A percentile compares a stretch with the other conserved stretches of the same genome.
Evolutionary conservation across 768 basidiomycete genomes (phyloP).

Genomic region (Lenzites betulinus): DNA sequence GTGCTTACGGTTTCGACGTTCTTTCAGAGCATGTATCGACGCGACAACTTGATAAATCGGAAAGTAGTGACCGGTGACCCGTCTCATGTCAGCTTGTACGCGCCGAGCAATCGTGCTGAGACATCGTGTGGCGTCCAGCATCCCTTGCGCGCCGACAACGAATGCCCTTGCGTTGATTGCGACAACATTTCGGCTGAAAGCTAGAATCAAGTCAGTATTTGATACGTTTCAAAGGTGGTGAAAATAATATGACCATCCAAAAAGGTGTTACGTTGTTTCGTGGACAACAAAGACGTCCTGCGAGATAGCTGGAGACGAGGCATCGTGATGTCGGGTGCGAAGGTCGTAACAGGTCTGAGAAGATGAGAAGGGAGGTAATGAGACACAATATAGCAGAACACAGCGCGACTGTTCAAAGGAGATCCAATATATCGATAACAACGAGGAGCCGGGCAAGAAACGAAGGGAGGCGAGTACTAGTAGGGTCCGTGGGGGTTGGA

Average conservation of each 20-base stretch:
- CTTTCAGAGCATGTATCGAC: constrained; percentile 8
- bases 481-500: neutral
- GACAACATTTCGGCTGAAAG: neutral
- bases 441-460: neutral
- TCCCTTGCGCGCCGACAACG: neutral
- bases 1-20: neutral
- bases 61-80: constrained; percentile 10
- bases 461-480: neutral
- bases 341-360: neutral
- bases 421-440: neutral
- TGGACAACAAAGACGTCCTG: constrained; percentile 10
- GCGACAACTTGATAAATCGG: constrained; percentile 12
- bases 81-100: constrained; percentile 16
- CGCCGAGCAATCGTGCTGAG: constrained; percentile 11
- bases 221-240: neutral
- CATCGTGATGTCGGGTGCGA: constrained; percentile 3
- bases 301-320: constrained; percentile 16
- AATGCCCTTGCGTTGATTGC: neutral
- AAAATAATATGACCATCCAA: constrained; percentile 2
- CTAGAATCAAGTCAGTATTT: neutral
- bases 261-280: constrained; percentile 3
- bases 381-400: no score
- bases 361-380: no score
- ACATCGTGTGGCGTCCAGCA: neutral
- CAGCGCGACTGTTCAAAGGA: neutral